Percentiles rank a stretch among this genome's conserved stretches.
phyloP scores from a whole-genome alignment of 2,329 filamentous ascomycete species.

The Colletotrichum sp. region DNA sequence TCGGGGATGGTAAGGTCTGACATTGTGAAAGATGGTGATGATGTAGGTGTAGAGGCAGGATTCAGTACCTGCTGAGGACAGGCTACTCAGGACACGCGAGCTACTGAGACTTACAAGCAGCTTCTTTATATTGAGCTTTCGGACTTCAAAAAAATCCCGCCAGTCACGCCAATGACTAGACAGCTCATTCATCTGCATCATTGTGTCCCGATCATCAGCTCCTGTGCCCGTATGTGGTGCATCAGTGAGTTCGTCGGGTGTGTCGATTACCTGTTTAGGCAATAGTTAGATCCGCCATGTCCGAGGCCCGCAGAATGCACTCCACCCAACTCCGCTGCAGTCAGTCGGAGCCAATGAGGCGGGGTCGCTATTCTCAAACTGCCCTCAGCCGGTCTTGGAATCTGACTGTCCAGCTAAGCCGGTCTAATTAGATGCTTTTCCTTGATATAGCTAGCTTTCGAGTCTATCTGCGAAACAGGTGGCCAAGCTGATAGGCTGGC shows the following conservation, averaged over 20 bases:
- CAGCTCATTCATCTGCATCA: not conserved
- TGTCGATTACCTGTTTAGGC: not conserved
- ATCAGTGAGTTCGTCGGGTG: not conserved
- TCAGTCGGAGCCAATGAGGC: not conserved
- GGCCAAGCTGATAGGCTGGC: not conserved
- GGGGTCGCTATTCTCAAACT: not conserved
- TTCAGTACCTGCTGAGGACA: not conserved
- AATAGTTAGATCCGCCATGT: not conserved
- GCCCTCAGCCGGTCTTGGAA: not conserved
- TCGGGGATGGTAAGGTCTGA: not conserved
- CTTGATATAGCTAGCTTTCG: not conserved
- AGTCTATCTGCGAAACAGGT: not conserved
- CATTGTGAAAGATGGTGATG: not conserved
- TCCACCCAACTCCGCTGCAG: not conserved
- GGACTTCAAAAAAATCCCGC: not conserved
- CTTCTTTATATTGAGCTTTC: not conserved
- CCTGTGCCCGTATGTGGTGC: not conserved
- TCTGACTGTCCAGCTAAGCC: not conserved
- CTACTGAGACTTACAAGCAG: not conserved
- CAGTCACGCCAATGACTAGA: not conserved
- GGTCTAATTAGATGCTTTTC: not conserved
- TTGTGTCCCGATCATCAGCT: not conserved
- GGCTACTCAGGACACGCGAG: not conserved
- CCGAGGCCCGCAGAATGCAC: not conserved
- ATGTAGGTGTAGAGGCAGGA: not conserved